Evolutionary conservation across 495 filamentous ascomycete genomes (phyloP), one percentile per base, ranked within the genome.

Genomic region (Podospora pseudocomata): DNA sequence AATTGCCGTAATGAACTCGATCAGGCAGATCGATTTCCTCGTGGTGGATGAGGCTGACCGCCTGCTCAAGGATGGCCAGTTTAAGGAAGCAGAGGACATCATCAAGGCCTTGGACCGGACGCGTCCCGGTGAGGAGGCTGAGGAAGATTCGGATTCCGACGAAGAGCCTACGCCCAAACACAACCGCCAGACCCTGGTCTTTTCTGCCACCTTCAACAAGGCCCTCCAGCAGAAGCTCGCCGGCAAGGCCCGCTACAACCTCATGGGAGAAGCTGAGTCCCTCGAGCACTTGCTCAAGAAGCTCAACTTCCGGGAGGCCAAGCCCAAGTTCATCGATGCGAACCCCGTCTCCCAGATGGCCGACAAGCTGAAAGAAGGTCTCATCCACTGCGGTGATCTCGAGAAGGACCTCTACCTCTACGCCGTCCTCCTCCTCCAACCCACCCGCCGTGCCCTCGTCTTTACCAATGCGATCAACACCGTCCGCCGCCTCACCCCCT

Each of bases 401-500:
- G 95, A 99, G 77, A 99, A 99, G 86, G 95, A 99, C 77, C 88
- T 99, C 59, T 98, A 94, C 73, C 88, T 97, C 63, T 98, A 98
- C 78, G 85, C 93, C 0, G 83, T 96, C 32, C 83, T 98, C 15
- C 85, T 98, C 3, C 88, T 95, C 69, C 88, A 97, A 70, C 89
- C 92, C 26, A 89, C 89, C 53, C 85, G 86, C 65, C 89, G 91
- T 27, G 91, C 91, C 2, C 83, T 98, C 2, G 86, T 99, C 20
- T 98, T 99, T 77, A 91, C 93, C 49, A 99, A 99, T 80, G 97
- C 94, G 9, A 97, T 99, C 73, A 90, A 90, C 71, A 91, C 94
- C 1, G 94, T 96, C 72, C 91, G 93, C 16, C 93, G 95, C 53
- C 82, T 99, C 6, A 88, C 89, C 0, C 91, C 95, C 23, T 84